A percentile compares a stretch with the other conserved stretches of the same genome.
Evolutionary conservation across 305 asterid species (phyloP).

Genomic region (Nicotiana rustica): DNA sequence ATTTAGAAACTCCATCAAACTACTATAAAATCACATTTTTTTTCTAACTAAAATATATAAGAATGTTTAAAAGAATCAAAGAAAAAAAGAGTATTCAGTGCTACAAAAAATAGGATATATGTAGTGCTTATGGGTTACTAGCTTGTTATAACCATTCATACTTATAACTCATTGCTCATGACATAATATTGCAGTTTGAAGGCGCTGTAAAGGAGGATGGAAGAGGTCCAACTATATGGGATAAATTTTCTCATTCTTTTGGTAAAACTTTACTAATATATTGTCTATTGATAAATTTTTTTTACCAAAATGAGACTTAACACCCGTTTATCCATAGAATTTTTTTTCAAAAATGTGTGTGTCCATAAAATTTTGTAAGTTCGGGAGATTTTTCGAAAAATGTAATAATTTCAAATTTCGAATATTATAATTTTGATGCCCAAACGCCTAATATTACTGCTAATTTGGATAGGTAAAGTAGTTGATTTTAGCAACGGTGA

Average conservation of each 20-base stretch:
- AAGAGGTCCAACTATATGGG: conserved; percentile 88
- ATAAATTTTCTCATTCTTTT: conserved; percentile 75
- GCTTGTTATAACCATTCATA: not conserved
- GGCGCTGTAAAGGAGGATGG: conserved; percentile 95
- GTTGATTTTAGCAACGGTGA: conserved; percentile 82
- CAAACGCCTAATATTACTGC: not conserved
- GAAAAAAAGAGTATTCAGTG: not conserved
- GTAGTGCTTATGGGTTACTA: too few relatives aligned
- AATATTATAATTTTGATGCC: too few relatives aligned
- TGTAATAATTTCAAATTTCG: too few relatives aligned
- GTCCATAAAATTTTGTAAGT: too few relatives aligned
- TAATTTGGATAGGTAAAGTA: conserved; percentile 63
- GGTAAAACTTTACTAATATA: conserved; percentile 51
- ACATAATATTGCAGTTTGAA: conserved; percentile 61
- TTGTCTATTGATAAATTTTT: not conserved
- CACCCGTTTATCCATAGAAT: not conserved
- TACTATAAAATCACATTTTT: not conserved
- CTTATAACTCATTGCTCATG: not conserved
- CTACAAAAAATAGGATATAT: not conserved
- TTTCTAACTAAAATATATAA: too few relatives aligned
- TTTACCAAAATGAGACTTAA: too few relatives aligned
- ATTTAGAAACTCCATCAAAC: not conserved
- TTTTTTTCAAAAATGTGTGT: not conserved
- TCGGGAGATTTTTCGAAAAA: too few relatives aligned
- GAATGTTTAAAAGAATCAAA: not conserved